These are phyloP conservation scores for Kernera saxatilis DNA, from an alignment of 345 rosid genomes.

Conservation along the genomic window DNA sequence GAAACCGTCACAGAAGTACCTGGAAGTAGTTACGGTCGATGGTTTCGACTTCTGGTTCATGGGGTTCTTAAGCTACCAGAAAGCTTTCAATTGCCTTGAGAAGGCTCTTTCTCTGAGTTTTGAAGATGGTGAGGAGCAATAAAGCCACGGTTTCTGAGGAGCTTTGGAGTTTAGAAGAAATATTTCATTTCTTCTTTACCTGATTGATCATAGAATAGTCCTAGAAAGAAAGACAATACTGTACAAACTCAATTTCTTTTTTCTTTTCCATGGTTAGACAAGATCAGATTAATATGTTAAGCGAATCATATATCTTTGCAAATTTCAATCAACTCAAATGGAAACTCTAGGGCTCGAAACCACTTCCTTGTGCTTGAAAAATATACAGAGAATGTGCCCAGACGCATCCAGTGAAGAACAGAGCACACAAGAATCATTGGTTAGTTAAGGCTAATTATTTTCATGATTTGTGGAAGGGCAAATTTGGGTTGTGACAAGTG, in stretches of 20 bases:
- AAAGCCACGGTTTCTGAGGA: neutral
- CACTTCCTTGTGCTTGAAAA: neutral
- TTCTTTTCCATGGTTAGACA: conserved; percentile 2
- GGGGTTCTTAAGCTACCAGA: conserved; percentile 37
- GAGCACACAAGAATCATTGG: neutral
- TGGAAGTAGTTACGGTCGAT: conserved; percentile 32
- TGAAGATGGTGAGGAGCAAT: conserved; percentile 17
- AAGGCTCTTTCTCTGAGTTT: conserved; percentile 33
- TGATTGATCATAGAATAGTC: conserved; percentile 5
- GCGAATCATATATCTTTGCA: neutral
- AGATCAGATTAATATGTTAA: neutral
- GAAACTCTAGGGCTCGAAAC: neutral
- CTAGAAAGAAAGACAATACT: conserved; percentile 10
- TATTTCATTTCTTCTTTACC: conserved; percentile 7
- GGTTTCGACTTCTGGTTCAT: conserved; percentile 40
- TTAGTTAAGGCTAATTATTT: neutral
- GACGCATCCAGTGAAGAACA: neutral
- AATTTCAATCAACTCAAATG: neutral
- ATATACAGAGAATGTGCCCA: neutral
- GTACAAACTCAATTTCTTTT: conserved; percentile 12
- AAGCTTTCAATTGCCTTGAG: conserved; percentile 31
- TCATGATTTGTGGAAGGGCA: too few relatives aligned
- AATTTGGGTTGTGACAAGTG: too few relatives aligned
- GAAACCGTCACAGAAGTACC: conserved; percentile 32
- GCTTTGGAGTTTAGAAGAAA: neutral